phyloP scores from a whole-genome alignment of 495 filamentous ascomycete species.

The Penicillium longicatenatum region DNA sequence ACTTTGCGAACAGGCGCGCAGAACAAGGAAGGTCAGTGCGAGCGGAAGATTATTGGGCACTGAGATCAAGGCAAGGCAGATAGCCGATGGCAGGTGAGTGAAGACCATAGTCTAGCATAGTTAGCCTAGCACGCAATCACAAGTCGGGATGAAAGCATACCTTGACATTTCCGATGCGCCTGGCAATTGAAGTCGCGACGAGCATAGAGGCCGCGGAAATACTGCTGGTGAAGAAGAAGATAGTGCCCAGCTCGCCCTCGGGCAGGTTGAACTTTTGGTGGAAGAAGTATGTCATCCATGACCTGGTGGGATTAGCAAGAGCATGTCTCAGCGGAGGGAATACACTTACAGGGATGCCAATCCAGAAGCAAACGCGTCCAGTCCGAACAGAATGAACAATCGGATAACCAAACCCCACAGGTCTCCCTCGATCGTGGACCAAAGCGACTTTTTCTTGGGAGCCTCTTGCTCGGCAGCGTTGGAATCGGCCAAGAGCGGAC shows the following conservation, averaged over 20 bases:
- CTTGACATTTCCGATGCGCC: constrained; percentile 75
- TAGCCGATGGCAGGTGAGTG: constrained; percentile 75
- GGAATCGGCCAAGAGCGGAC: constrained; percentile 49
- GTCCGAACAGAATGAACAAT: constrained; percentile 72
- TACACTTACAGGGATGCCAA: constrained; percentile 65
- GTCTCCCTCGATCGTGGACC: constrained; percentile 57
- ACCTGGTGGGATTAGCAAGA: constrained; percentile 35
- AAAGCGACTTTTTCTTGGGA: constrained; percentile 27
- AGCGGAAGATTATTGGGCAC: constrained; percentile 56
- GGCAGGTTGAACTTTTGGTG: constrained; percentile 70
- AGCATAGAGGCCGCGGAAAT: constrained; percentile 69
- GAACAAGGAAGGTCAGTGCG: constrained; percentile 62
- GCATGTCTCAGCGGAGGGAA: not conserved
- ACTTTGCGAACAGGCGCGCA: constrained; percentile 69
- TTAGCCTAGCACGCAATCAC: constrained; percentile 4
- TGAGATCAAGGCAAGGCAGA: constrained; percentile 71
- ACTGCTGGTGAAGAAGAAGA: constrained; percentile 68
- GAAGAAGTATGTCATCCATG: constrained; percentile 78
- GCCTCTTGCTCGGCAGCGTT: constrained; percentile 7
- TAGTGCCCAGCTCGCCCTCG: constrained; percentile 68
- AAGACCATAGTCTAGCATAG: constrained; percentile 73
- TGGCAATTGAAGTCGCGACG: constrained; percentile 72
- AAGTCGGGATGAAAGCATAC: constrained; percentile 21
- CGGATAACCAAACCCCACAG: constrained; percentile 64
- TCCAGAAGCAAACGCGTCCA: constrained; percentile 80